Evolutionary conservation across 208 protist species (phyloP).

Genomic region (Leishmania lainsoni): DNA sequence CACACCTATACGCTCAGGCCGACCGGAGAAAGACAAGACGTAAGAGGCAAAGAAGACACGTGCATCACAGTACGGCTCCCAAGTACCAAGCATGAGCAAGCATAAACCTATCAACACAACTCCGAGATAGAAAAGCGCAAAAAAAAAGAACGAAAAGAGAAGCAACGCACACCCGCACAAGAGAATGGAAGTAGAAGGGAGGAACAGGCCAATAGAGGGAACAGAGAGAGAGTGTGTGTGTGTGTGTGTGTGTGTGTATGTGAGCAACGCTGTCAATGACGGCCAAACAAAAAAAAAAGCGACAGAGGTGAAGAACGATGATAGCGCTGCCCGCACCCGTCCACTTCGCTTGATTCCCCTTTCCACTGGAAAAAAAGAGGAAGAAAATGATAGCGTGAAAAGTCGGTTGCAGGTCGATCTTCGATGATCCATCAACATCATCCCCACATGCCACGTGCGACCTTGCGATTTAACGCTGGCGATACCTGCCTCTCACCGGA

Average conservation of each 20-base stretch:
- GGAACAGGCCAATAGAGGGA: not conserved
- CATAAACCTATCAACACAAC: not conserved
- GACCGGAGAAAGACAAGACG: too few species aligned
- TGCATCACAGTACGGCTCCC: not conserved
- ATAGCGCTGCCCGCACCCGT: not conserved
- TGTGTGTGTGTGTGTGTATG: not conserved
- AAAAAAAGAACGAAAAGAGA: not conserved
- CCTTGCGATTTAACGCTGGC: slow-evolving; percentile 6
- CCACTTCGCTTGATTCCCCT: not conserved
- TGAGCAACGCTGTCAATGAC: not conserved
- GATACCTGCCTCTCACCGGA: not conserved
- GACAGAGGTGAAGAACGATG: slow-evolving; percentile 10
- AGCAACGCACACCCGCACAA: not conserved
- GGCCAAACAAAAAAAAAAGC: slow-evolving; percentile 21
- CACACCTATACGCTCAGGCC: not conserved
- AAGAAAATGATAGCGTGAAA: not conserved
- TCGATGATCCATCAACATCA: slow-evolving; percentile 32
- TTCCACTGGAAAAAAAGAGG: not conserved
- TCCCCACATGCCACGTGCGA: slow-evolving; percentile 31
- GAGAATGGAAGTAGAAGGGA: not conserved
- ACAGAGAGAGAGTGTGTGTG: not conserved
- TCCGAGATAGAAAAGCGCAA: not conserved
- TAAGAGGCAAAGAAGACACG: too few species aligned
- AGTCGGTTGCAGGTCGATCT: not conserved
- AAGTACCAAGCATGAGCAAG: not conserved